Conservation (phyloP, 2,329 filamentous ascomycete species). For the Xylariaceae sp. region DNA sequence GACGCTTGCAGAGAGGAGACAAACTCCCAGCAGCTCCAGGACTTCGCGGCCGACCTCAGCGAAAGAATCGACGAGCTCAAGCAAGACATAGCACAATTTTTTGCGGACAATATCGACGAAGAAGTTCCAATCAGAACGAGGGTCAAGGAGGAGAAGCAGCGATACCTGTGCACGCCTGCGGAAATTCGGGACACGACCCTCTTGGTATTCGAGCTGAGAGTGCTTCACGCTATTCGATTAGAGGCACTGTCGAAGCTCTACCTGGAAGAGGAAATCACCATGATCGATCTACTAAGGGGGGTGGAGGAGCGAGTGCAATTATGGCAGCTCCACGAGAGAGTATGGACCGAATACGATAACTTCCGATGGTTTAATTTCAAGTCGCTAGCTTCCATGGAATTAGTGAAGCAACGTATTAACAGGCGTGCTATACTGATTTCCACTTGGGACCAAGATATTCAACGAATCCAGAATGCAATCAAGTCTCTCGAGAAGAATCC, state of each 20-base stretch:
- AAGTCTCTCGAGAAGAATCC: background rate
- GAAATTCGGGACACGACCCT: background rate
- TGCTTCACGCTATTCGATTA: constrained; percentile 7
- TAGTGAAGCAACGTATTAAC: background rate
- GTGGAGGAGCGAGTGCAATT: constrained; percentile 4
- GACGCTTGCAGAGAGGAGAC: no score
- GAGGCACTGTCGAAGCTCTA: constrained; percentile 8
- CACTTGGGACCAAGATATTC: background rate
- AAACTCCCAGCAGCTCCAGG: no score
- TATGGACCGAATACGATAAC: constrained; percentile 27
- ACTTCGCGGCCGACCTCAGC: no score
- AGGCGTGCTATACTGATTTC: background rate
- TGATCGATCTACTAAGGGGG: constrained; percentile 6
- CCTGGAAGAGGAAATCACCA: background rate
- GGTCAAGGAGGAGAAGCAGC: no score
- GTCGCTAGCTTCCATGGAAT: background rate
- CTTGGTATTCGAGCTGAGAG: background rate
- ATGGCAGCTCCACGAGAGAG: constrained; percentile 21
- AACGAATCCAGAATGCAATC: background rate
- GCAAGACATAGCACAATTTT: no score
- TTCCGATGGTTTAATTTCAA: constrained; percentile 8
- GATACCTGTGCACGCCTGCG: background rate
- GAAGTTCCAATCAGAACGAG: no score
- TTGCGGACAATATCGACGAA: no score
- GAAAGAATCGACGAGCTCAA: no score